Percentiles rank a stretch among this genome's conserved stretches.
These are phyloP conservation scores for Epichloe aotearoae DNA, from an alignment of 2,329 filamentous ascomycete genomes.

Conservation along the genomic window DNA sequence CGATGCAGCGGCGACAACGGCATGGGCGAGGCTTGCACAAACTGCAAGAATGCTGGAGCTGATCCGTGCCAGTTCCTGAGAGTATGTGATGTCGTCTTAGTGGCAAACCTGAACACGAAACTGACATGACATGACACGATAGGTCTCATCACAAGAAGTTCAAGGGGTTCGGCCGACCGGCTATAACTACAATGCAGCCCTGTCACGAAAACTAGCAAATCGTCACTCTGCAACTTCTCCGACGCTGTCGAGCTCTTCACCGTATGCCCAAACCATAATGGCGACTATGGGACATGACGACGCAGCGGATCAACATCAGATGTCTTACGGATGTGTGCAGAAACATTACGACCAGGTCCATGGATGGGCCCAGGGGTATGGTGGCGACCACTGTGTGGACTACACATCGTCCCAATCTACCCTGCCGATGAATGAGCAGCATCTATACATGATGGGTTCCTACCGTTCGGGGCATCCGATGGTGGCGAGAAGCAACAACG, in stretches of 20 bases:
- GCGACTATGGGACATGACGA: not conserved
- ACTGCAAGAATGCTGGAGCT: constrained; percentile 63
- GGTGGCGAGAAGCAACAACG: constrained; percentile 8
- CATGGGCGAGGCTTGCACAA: constrained; percentile 64
- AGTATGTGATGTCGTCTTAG: constrained; percentile 32
- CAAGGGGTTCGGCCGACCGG: constrained; percentile 12
- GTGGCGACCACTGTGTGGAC: constrained; percentile 13
- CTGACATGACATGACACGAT: not conserved
- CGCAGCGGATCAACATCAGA: constrained; percentile 3
- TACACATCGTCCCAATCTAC: constrained; percentile 13
- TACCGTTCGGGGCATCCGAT: constrained; percentile 14
- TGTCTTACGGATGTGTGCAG: constrained; percentile 12
- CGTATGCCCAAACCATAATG: not conserved
- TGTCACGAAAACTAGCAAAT: constrained; percentile 19
- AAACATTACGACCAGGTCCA: constrained; percentile 15
- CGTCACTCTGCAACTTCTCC: constrained; percentile 11
- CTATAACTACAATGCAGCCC: constrained; percentile 18
- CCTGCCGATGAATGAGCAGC: constrained; percentile 10
- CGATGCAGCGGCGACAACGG: constrained; percentile 79
- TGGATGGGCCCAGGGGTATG: constrained; percentile 14
- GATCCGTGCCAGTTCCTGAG: constrained; percentile 68
- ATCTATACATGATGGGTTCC: constrained; percentile 13
- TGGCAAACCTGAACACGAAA: not conserved
- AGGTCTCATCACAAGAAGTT: constrained; percentile 21
- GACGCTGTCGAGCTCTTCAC: not conserved